These are phyloP conservation scores for Xerocomus amazonicus DNA, from an alignment of 1,284 basidiomycete species.

Conservation along the genomic window DNA sequence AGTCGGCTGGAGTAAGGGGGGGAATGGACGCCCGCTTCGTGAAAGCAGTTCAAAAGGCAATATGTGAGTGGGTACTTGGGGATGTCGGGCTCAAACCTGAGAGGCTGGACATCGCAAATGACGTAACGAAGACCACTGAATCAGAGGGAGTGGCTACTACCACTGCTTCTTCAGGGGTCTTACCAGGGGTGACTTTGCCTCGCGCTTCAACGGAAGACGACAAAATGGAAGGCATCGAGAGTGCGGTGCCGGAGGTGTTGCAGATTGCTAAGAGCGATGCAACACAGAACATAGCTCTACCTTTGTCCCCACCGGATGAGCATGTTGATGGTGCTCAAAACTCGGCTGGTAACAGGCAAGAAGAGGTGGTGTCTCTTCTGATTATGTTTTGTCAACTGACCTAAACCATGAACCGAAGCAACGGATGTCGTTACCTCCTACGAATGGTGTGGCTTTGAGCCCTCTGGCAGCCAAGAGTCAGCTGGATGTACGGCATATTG, in stretches of 20 bases:
- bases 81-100: conserved; percentile 31
- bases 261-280: neutral
- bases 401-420: conserved; percentile 11
- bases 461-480: conserved; percentile 22
- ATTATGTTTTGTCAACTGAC: neutral
- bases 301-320: conserved; percentile 1
- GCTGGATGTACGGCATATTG: conserved; percentile 25
- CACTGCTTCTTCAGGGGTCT: neutral
- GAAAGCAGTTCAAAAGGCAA: conserved; percentile 41
- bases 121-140: neutral
- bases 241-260: neutral
- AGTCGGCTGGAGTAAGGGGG: conserved; percentile 50
- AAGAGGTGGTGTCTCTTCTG: conserved; percentile 19
- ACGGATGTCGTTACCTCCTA: neutral
- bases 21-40: conserved; percentile 51
- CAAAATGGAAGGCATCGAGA: conserved; percentile 24
- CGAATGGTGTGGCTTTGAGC: conserved; percentile 11
- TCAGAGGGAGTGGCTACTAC: neutral
- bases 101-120: conserved; percentile 5
- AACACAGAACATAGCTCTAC: neutral
- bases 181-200: neutral
- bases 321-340: conserved; percentile 4
- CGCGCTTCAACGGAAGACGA: conserved; percentile 4
- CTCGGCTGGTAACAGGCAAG: conserved; percentile 13
- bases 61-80: conserved; percentile 56